phyloP scores from a whole-genome alignment of 306 rosid species.

The Pyrus pyrifolia region DNA sequence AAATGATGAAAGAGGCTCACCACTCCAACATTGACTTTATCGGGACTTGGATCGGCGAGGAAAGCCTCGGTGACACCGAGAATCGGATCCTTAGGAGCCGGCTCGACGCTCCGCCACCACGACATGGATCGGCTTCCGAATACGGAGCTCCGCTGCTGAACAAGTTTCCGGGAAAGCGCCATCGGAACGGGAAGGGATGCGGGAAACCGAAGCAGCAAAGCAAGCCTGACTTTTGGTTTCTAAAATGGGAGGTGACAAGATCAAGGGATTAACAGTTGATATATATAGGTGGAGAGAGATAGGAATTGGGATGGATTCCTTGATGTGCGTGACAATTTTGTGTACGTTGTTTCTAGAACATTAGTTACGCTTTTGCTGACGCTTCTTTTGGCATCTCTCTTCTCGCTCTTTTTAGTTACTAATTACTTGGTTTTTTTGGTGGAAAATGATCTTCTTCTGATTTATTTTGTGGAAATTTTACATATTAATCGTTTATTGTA shows the following conservation, averaged over 20 bases:
- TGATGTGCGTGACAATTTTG: slow-evolving; percentile 14
- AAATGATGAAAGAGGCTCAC: slow-evolving; percentile 36
- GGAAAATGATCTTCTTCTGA: too few species aligned
- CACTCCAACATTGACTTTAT: slow-evolving; percentile 91
- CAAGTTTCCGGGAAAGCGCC: slow-evolving; percentile 41
- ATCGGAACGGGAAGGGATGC: slow-evolving; percentile 11
- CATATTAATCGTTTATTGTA: too few species aligned
- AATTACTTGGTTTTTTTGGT: too few species aligned
- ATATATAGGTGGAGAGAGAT: not conserved
- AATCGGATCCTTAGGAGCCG: slow-evolving; percentile 91
- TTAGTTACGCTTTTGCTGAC: not conserved
- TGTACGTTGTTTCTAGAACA: not conserved
- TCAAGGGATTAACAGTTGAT: not conserved
- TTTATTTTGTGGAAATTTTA: too few species aligned
- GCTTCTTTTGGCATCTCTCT: not conserved
- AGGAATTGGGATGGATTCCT: not conserved
- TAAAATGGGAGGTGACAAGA: not conserved
- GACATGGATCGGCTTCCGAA: slow-evolving; percentile 59
- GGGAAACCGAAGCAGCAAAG: not conserved
- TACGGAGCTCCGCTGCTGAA: slow-evolving; percentile 28
- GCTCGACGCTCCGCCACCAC: slow-evolving; percentile 75
- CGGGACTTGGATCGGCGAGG: slow-evolving; percentile 82
- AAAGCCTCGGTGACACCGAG: slow-evolving; percentile 98
- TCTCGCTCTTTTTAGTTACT: not conserved
- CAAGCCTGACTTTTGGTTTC: not conserved